Evolutionary conservation across 441 rosid genomes (phyloP).

Genomic region (Populus hybrid): DNA sequence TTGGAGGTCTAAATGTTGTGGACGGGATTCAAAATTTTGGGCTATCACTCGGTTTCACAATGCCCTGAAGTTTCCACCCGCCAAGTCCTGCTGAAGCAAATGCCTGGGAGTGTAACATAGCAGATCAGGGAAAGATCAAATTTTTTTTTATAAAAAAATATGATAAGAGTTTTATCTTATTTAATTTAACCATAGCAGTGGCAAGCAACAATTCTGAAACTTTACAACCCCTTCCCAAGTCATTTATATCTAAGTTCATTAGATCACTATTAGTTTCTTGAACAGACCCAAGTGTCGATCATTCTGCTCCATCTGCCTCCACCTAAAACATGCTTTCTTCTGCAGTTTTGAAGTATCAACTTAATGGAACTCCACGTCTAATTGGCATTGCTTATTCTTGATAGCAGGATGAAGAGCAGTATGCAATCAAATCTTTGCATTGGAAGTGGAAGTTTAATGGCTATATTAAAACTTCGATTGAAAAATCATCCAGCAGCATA

Average conservation of each 20-base stretch:
- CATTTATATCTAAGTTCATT: not conserved
- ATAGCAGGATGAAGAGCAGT: slow-evolving; percentile 6
- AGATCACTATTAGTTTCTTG: not conserved
- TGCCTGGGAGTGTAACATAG: slow-evolving; percentile 51
- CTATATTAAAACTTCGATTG: not conserved
- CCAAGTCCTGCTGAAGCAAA: slow-evolving; percentile 76
- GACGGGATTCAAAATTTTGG: not conserved
- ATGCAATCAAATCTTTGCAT: not conserved
- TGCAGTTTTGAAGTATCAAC: slow-evolving; percentile 1
- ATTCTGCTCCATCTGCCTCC: not conserved
- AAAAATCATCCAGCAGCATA: not conserved
- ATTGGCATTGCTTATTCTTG: slow-evolving; percentile 1
- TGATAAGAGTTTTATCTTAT: too few species aligned
- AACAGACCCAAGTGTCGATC: too few species aligned
- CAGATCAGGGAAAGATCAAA: slow-evolving; percentile 12
- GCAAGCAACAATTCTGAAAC: slow-evolving; percentile 5
- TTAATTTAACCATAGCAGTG: not conserved
- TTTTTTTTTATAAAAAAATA: too few species aligned
- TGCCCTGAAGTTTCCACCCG: slow-evolving; percentile 89
- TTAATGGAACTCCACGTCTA: not conserved
- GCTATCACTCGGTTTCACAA: slow-evolving; percentile 61
- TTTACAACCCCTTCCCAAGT: not conserved
- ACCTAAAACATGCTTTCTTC: not conserved
- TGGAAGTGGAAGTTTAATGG: not conserved
- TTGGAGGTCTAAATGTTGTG: too few species aligned